These are phyloP conservation scores for Paspalum vaginatum DNA, from an alignment of 176 grass and related monocot genomes.

Conservation along the genomic window DNA sequence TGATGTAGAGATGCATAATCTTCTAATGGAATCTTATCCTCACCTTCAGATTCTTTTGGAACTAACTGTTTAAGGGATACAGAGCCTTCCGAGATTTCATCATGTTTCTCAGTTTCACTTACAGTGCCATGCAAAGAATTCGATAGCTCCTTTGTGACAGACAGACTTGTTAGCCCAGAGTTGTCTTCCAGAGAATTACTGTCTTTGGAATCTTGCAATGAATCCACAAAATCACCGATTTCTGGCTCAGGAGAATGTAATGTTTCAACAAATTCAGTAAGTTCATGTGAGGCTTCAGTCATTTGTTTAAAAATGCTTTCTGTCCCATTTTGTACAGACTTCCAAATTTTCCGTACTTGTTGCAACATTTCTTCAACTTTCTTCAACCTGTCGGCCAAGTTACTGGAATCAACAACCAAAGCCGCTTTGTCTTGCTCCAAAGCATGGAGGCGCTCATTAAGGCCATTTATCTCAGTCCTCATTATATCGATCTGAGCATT, in stretches of 20 bases:
- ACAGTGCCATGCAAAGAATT: neutral
- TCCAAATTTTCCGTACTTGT: constrained; percentile 46
- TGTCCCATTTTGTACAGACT: constrained; percentile 41
- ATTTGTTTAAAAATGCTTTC: constrained; percentile 49
- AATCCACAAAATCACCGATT: constrained; percentile 20
- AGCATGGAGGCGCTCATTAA: constrained; percentile 47
- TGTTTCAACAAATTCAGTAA: constrained; percentile 52
- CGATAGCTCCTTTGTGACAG: constrained; percentile 32
- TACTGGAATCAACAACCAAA: constrained; percentile 47
- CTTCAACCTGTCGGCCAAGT: constrained; percentile 55
- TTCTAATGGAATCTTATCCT: constrained; percentile 46
- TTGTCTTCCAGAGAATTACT: constrained; percentile 5
- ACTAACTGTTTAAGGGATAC: constrained; percentile 25
- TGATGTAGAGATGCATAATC: constrained; percentile 50
- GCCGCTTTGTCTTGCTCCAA: constrained; percentile 53
- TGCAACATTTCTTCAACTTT: constrained; percentile 53
- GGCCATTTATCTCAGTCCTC: constrained; percentile 60
- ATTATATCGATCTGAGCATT: constrained; percentile 66
- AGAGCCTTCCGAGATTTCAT: constrained; percentile 37
- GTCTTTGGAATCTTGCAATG: constrained; percentile 4
- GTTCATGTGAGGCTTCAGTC: constrained; percentile 41
- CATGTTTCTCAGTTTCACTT: constrained; percentile 25
- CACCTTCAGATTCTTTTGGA: constrained; percentile 43
- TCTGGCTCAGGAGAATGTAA: constrained; percentile 37
- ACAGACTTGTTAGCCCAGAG: constrained; percentile 19